Evolutionary conservation across 2,329 filamentous ascomycete species (phyloP).

Genomic region (Cytospora schulzeri): DNA sequence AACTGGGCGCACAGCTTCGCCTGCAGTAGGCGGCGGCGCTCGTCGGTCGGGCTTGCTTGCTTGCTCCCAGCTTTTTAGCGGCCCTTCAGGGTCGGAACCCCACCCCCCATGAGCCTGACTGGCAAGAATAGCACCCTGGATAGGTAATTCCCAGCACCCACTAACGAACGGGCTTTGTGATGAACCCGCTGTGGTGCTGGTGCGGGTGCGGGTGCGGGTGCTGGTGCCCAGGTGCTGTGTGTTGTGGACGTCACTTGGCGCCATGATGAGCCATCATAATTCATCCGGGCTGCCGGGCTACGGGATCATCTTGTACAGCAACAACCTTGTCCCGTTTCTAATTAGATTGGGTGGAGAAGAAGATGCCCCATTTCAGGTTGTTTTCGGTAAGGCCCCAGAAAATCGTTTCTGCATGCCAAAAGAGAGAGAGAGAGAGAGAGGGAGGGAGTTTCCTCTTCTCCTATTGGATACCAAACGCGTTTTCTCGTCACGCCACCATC

Average conservation of each 20-base stretch:
- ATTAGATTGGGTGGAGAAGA: too few species aligned
- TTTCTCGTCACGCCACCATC: background rate
- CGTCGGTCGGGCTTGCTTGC: background rate
- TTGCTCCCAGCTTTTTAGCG: too few species aligned
- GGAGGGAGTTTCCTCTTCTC: background rate
- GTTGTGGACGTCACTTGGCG: background rate
- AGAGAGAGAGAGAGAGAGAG: too few species aligned
- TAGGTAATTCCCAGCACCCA: too few species aligned
- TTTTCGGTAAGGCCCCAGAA: background rate
- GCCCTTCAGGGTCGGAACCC: slow-evolving; percentile 1
- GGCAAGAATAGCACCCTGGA: background rate
- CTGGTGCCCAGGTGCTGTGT: too few species aligned
- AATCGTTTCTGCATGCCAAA: too few species aligned
- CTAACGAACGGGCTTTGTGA: background rate
- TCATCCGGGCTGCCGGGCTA: background rate
- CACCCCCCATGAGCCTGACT: background rate
- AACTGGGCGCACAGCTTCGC: slow-evolving; percentile 15
- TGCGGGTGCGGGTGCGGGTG: too few species aligned
- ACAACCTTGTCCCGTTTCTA: background rate
- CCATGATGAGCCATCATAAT: background rate
- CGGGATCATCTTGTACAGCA: background rate
- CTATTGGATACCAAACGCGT: background rate
- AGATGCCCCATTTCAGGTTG: background rate
- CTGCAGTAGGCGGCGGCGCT: slow-evolving; percentile 18
- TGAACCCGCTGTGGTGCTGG: too few species aligned